phyloP scores from a whole-genome alignment of 257 asterid species.

The Nicotiana otophora region DNA sequence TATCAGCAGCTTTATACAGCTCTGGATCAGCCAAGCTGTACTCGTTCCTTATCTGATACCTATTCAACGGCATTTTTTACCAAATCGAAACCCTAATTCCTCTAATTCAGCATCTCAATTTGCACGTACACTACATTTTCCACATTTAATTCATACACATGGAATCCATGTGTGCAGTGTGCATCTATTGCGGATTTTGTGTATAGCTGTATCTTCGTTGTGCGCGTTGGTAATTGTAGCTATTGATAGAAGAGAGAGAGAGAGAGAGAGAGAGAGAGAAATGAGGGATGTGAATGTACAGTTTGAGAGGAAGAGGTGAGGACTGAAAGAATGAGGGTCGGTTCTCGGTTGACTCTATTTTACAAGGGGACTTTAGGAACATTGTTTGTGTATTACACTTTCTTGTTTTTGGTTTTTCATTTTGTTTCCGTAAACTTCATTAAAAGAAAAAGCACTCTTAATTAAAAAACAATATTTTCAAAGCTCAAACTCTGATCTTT shows the following conservation, averaged over 20 bases:
- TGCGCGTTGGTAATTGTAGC: not conserved
- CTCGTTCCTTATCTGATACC: conserved; percentile 88
- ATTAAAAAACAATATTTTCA: too few species aligned
- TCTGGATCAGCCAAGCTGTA: conserved; percentile 91
- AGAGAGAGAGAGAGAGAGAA: not conserved
- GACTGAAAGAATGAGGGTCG: not conserved
- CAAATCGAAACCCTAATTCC: conserved; percentile 20
- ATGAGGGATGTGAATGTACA: conserved; percentile 10
- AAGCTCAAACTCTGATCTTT: too few species aligned
- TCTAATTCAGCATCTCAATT: conserved; percentile 16
- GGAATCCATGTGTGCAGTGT: not conserved
- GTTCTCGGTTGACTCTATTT: not conserved
- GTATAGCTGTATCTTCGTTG: not conserved
- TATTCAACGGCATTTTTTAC: conserved; percentile 67
- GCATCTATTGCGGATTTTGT: not conserved
- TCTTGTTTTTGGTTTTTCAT: too few species aligned
- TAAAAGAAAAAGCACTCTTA: too few species aligned
- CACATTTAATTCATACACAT: not conserved
- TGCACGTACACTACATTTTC: conserved; percentile 1
- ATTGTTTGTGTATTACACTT: too few species aligned
- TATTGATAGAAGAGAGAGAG: not conserved
- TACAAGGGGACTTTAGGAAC: not conserved
- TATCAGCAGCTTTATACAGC: conserved; percentile 78
- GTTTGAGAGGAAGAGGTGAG: not conserved
- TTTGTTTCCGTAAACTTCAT: too few species aligned